Percentiles rank a stretch among this genome's conserved stretches.
These are phyloP conservation scores for Chlorella sp. DNA, from an alignment of 139 green algal genomes.

Conservation along the genomic window DNA sequence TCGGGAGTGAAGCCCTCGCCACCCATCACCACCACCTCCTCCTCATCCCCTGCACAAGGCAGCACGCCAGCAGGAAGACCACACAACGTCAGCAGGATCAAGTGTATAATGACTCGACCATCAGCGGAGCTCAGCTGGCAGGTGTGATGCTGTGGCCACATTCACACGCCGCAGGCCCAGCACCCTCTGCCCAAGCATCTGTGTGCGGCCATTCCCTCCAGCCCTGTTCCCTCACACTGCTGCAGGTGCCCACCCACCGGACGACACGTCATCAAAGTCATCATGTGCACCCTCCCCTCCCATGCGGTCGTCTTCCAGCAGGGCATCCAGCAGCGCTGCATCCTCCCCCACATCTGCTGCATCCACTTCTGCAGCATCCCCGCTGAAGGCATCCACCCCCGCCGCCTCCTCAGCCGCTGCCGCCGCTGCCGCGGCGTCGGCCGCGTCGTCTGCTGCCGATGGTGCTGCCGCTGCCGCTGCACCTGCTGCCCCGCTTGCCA, in stretches of 20 bases:
- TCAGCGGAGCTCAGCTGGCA: too few relatives aligned
- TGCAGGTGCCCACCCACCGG: slow-evolving; percentile 13
- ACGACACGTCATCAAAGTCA: slow-evolving; percentile 44
- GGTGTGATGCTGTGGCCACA: too few relatives aligned
- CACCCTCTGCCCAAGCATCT: too few relatives aligned
- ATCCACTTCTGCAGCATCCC: slow-evolving; percentile 33
- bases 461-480: neutral
- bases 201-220: too few relatives aligned
- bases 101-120: too few relatives aligned
- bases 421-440: neutral
- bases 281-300: slow-evolving; percentile 41
- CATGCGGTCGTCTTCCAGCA: slow-evolving; percentile 42
- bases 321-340: slow-evolving; percentile 26
- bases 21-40: slow-evolving; percentile 71
- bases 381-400: slow-evolving; percentile 33
- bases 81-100: too few relatives aligned
- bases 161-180: too few relatives aligned
- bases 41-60: slow-evolving; percentile 62
- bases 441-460: neutral
- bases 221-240: too few relatives aligned
- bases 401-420: slow-evolving; percentile 7
- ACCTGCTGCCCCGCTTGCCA: neutral
- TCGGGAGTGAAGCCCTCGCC: slow-evolving; percentile 76
- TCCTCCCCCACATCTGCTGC: slow-evolving; percentile 39
- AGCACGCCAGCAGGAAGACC: too few relatives aligned